These are phyloP conservation scores for Cytospora mali DNA, from an alignment of 2,329 filamentous ascomycete species.

Conservation along the genomic window DNA sequence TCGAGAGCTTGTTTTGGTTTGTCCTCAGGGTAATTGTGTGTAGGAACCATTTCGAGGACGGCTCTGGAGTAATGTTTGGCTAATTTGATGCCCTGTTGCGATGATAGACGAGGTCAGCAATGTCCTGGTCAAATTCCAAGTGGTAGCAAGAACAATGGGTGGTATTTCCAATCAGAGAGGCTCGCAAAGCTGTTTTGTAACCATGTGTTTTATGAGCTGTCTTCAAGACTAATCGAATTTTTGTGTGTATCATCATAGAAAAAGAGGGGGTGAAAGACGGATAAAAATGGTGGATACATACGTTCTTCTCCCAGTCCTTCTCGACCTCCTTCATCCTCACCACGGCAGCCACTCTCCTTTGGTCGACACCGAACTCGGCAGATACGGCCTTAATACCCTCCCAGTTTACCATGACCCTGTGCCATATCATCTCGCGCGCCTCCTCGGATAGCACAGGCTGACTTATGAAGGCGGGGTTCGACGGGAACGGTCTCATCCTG, in stretches of 20 bases:
- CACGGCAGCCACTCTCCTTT: slow-evolving; percentile 82
- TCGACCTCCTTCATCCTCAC: slow-evolving; percentile 85
- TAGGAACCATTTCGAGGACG: slow-evolving; percentile 80
- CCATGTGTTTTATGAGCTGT: slow-evolving; percentile 70
- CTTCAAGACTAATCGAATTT: slow-evolving; percentile 99
- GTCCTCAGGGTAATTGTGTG: slow-evolving; percentile 55
- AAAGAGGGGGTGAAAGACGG: slow-evolving; percentile 23
- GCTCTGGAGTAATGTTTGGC: slow-evolving; percentile 77
- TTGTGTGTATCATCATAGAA: slow-evolving; percentile 64
- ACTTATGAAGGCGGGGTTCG: slow-evolving; percentile 71
- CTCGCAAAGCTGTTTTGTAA: slow-evolving; percentile 80
- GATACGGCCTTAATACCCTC: slow-evolving; percentile 76
- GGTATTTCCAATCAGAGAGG: slow-evolving; percentile 64
- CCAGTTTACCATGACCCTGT: slow-evolving; percentile 65
- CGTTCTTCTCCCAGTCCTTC: slow-evolving; percentile 73
- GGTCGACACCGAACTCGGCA: slow-evolving; percentile 75
- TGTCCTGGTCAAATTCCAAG: slow-evolving; percentile 24
- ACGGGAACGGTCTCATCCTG: slow-evolving; percentile 64
- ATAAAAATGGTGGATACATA: slow-evolving; percentile 51
- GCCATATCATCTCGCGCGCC: slow-evolving; percentile 73
- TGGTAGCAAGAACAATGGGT: slow-evolving; percentile 24
- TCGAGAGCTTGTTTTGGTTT: slow-evolving; percentile 54
- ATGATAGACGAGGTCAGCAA: slow-evolving; percentile 30
- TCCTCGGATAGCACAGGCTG: slow-evolving; percentile 73
- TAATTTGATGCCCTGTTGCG: slow-evolving; percentile 69